Conservation (phyloP, 495 filamentous ascomycete species). For the Massariosphaeria phaeospora region DNA sequence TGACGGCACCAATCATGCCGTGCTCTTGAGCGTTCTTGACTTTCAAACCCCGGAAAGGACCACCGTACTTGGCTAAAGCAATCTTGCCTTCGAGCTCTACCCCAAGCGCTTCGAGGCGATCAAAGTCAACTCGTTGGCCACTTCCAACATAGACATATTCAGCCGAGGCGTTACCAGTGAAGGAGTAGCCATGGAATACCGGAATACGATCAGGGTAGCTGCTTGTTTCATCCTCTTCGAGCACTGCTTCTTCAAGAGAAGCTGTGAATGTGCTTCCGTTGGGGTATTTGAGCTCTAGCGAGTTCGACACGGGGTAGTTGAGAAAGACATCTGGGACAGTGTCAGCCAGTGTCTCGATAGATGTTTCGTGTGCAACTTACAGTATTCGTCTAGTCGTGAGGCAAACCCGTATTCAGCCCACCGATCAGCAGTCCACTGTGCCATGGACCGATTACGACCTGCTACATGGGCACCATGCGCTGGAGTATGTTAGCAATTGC, state of each 20-base stretch:
- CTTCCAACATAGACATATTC: slow-evolving; percentile 38
- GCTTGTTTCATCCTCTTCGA: slow-evolving; percentile 34
- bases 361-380: neutral
- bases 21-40: slow-evolving; percentile 37
- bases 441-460: slow-evolving; percentile 23
- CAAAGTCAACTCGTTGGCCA: slow-evolving; percentile 36
- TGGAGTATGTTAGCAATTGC: neutral
- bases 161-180: slow-evolving; percentile 34
- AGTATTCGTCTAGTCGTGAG: slow-evolving; percentile 30
- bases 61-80: slow-evolving; percentile 36
- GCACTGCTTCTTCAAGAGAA: slow-evolving; percentile 31
- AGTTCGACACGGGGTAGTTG: slow-evolving; percentile 34
- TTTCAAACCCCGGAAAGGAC: slow-evolving; percentile 36
- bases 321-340: slow-evolving; percentile 25
- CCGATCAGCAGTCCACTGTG: slow-evolving; percentile 30
- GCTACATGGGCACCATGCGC: slow-evolving; percentile 29
- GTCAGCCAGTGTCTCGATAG: neutral
- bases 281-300: slow-evolving; percentile 23
- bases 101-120: slow-evolving; percentile 28
- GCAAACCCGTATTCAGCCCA: slow-evolving; percentile 29
- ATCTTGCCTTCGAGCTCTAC: slow-evolving; percentile 39
- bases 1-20: slow-evolving; percentile 38
- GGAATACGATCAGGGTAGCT: slow-evolving; percentile 32
- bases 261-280: slow-evolving; percentile 26
- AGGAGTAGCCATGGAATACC: slow-evolving; percentile 38